phyloP scores from a whole-genome alignment of 2,329 filamentous ascomycete species.

The Aaosphaeria arxii region DNA sequence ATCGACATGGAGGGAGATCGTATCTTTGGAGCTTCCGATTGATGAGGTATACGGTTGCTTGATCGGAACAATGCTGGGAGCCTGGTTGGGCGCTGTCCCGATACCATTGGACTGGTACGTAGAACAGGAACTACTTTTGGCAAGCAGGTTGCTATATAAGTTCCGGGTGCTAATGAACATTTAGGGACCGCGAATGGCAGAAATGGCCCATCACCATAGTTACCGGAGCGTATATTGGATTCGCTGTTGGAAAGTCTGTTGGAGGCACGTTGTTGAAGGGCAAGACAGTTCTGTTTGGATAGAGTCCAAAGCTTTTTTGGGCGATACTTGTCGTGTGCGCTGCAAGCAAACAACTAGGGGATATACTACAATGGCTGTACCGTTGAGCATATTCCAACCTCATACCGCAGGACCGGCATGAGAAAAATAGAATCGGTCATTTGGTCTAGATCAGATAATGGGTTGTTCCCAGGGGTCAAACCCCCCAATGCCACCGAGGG shows the following conservation, averaged over 20 bases:
- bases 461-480: too few relatives aligned
- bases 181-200: conserved; percentile 92
- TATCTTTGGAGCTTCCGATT: conserved; percentile 67
- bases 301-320: too few relatives aligned
- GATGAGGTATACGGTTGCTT: conserved; percentile 83
- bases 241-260: conserved; percentile 64
- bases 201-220: conserved; percentile 94
- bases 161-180: conserved; percentile 7
- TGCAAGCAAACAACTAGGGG: too few relatives aligned
- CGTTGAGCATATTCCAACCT: too few relatives aligned
- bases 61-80: conserved; percentile 74
- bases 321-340: too few relatives aligned
- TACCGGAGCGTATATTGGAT: conserved; percentile 77
- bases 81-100: conserved; percentile 90
- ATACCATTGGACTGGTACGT: conserved; percentile 88
- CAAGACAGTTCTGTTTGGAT: conserved; percentile 41
- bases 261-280: conserved; percentile 51
- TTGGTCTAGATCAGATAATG: too few relatives aligned
- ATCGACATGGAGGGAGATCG: conserved; percentile 65
- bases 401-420: too few relatives aligned
- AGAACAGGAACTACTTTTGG: not conserved
- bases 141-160: too few relatives aligned
- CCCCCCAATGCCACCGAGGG: too few relatives aligned
- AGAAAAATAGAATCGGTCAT: too few relatives aligned
- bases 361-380: too few relatives aligned